Conservation (phyloP, 176 grass and related monocot genomes). For the Phoenix dactylifera region DNA sequence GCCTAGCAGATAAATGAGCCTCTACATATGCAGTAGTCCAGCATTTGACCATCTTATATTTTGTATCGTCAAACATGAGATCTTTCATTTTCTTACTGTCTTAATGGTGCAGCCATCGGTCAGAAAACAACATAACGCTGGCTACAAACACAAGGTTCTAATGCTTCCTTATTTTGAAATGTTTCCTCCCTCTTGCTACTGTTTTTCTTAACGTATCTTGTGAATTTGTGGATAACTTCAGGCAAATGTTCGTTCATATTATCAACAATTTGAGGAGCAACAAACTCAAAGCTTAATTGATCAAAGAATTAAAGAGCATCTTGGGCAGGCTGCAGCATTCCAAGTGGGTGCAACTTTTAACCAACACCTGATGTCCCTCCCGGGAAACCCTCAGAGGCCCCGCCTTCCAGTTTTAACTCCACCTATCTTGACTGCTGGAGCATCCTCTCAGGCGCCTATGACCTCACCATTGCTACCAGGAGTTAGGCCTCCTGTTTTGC, state of each 20-base stretch:
- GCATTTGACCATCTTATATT: too few species aligned
- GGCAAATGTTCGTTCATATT: constrained; percentile 93
- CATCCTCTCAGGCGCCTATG: constrained; percentile 24
- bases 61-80: too few species aligned
- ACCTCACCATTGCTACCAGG: constrained; percentile 35
- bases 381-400: constrained; percentile 34
- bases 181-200: background rate
- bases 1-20: too few species aligned
- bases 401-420: constrained; percentile 54
- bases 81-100: background rate
- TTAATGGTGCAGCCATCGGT: constrained; percentile 78
- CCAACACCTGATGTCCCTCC: constrained; percentile 49
- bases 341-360: constrained; percentile 75
- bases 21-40: too few species aligned
- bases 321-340: constrained; percentile 85
- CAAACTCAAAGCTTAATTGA: constrained; percentile 98
- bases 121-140: constrained; percentile 90
- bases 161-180: constrained; percentile 15
- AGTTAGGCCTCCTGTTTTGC: constrained; percentile 49
- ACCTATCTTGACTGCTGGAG: constrained; percentile 39
- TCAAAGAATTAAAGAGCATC: constrained; percentile 96
- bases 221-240: constrained; percentile 15
- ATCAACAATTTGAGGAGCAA: constrained; percentile 98
- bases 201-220: background rate
- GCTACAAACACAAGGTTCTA: constrained; percentile 95